Evolutionary conservation across 2,329 filamentous ascomycete species (phyloP), one percentile per base, ranked within the genome.

Genomic region (Claviceps sp.): DNA sequence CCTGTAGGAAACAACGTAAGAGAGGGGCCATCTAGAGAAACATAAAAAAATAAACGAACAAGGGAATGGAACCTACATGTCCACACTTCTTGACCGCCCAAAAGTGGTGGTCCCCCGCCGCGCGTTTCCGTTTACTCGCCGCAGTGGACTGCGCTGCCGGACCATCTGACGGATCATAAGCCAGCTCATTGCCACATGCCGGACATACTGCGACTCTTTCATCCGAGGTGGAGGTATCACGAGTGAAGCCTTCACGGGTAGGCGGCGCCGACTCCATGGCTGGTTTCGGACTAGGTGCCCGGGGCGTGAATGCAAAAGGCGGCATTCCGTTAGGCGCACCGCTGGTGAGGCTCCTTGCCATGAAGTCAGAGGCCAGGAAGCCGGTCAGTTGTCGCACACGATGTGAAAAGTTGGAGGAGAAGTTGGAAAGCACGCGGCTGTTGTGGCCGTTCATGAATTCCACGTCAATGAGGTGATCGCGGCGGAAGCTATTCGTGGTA

Each of bases 71-170:
- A 45, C 49, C 13, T 77, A 97, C 93, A 71, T 98, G 93, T 57
- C 93, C 93, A 65, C 93, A 98, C 50, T 77, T 77, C 68, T 90
- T 95, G 39, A 93, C 76, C 1, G 93, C 85, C 89, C 90, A 97
- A 56, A 97, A 91, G 61, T 95, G 86, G 62, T 87, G 83, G 67
- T 95, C 89, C 22, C 74, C 76, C 6, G 72, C 68, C 19, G 74
- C 70, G 38, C 65, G 59, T 60, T 76, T 81, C 47, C 70, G 69
- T 41, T 70, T 75, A 26, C 39, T 22, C 0, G 57, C 52, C 11
- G 26, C 2, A 55, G 54, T 14, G 58, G 55, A n/a, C 57, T 59
- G 39, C 43, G 51, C 54, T 3, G 53, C 42, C 5, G 56, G 59
- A 19, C 60, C 58, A 41, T 71, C 68, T 1, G 70, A 64, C 0